Conservation (phyloP, 2,329 filamentous ascomycete species). For the Myriosclerotinia curreyana region DNA sequence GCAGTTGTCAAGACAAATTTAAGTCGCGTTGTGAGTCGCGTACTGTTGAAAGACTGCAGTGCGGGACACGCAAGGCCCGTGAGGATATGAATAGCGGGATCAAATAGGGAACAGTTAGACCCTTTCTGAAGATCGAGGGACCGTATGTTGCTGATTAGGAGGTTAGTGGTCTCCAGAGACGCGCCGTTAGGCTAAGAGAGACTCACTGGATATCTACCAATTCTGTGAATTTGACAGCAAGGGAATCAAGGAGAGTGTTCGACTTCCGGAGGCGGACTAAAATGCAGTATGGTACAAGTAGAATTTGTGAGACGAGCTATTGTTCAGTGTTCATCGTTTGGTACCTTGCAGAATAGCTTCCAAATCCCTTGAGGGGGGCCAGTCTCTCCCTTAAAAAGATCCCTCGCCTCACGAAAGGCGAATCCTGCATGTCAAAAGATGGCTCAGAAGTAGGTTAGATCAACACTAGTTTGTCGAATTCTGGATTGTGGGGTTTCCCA, state of each 20-base stretch:
- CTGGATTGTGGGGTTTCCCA: constrained; percentile 27
- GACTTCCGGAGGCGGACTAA: constrained; percentile 2
- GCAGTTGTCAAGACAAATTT: constrained; percentile 27
- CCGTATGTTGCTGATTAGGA: neutral
- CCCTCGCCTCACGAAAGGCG: constrained; percentile 19
- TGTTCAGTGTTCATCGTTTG: constrained; percentile 17
- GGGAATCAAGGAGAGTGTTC: constrained; percentile 14
- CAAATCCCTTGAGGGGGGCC: constrained; percentile 29
- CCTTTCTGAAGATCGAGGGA: neutral
- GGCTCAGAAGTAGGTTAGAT: constrained; percentile 28
- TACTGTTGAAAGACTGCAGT: constrained; percentile 6
- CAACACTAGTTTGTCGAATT: constrained; percentile 24
- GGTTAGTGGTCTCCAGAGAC: constrained; percentile 12
- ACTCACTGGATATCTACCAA: constrained; percentile 17
- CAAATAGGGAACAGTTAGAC: neutral
- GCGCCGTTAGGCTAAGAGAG: neutral
- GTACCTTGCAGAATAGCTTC: constrained; percentile 31
- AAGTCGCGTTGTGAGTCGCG: constrained; percentile 31
- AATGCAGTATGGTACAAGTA: constrained; percentile 17
- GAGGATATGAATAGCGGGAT: constrained; percentile 26
- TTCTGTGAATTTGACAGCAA: constrained; percentile 11
- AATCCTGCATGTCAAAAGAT: constrained; percentile 21
- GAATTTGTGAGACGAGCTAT: constrained; percentile 21
- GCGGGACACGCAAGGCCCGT: constrained; percentile 25
- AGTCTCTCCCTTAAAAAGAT: constrained; percentile 26